Base-by-base conservation (phyloP, 371 early-diverging fungal species). In the Massospora cicadina region DNA sequence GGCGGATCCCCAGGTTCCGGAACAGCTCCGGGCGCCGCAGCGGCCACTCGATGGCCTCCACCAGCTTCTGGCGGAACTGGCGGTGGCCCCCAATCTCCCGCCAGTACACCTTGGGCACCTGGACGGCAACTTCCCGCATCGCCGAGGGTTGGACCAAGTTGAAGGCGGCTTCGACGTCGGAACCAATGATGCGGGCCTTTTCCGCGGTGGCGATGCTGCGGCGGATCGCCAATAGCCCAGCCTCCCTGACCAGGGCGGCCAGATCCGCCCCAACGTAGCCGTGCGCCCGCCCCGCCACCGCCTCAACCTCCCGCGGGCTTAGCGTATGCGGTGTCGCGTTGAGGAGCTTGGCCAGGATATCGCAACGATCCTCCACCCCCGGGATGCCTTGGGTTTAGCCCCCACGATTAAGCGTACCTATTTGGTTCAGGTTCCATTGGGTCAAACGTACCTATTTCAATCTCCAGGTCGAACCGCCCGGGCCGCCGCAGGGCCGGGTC, bases 221-320 rank as follows among this genome's bases (percentile, higher is more conserved):
- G 66, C 85, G 73, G 24, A 98, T 87, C 25, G 91, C 86, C 33
- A 79, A 78, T 2, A 95, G 65, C 3, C 92, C 94, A 1, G 96
- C 95, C 67, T 96, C 95, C 26, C 88, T 77, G 65, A 85, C 80
- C 0, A 95, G 79, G 3, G 87, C 88, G 0, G 88, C 86, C 28
- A 99, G 71, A 77, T 99, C 99, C 0, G 99, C 98, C n/a, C 99
- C 99, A 29, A 96, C 95, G 73, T 88, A 99, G 0, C 98, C 99
- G 69, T 98, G 95, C 0, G 89, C 77, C 55, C 71, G 73, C 0
- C 74, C 76, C 0, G 96, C 84, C 24, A 98, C 62, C 0, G 68
- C 55, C 0, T 69, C 69, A 1, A 95, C 57, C 21, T 95, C 78
- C 0, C 70, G 71, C 0, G 69, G 54, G 0, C 77, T 70, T 1